Evolutionary conservation across 345 rosid genomes (phyloP), one percentile per base, ranked within the genome.

Genomic region (Physaria fendleri): DNA sequence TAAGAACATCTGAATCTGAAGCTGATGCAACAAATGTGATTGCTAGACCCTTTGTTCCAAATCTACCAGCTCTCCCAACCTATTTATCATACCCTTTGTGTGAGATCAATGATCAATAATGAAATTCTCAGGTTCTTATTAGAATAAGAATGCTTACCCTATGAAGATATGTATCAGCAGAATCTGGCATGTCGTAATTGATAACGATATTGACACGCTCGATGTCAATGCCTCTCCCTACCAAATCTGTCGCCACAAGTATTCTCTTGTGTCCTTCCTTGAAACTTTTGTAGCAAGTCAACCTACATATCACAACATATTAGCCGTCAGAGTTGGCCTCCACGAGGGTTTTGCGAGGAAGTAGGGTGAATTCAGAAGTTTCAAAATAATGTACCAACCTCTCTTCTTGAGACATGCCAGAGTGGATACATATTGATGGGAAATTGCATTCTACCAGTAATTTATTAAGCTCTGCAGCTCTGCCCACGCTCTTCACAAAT

Each of bases 31-130:
- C 97, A 66, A 90, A 90, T 15, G 99, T 94, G 29, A 94, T 94
- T 8, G 97, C 97, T 29, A 94, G 96, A 35, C 99, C 97, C 66
- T 94, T 94, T 0, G 99, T 94, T 27, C 99, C 99, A 78, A 94
- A 94, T 71, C 99, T 82, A 42, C 99, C 97, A 69, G 97, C 99
- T 75, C 99, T 81, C 12, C 99, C 99, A 29, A 94, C 99, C 99
- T 85, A 62, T 21, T 28, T 56, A 35, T 56, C n/a, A 22, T 17
- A n/a, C 57, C 20, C 45, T 15, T 15, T 15, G 11, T 14, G 42
- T n/a, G 20, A n/a, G n/a, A 38, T 14, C 42, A 14, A 30, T 9
- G 4, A 30, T 8, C 12, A 30, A 38, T 38, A 6, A 2, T 7
- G 1, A 14, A 15, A 35, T 1, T 29, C 15, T 4, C 5, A 28